Conservation (phyloP, 768 basidiomycete species). For the Mycena alexandri region DNA sequence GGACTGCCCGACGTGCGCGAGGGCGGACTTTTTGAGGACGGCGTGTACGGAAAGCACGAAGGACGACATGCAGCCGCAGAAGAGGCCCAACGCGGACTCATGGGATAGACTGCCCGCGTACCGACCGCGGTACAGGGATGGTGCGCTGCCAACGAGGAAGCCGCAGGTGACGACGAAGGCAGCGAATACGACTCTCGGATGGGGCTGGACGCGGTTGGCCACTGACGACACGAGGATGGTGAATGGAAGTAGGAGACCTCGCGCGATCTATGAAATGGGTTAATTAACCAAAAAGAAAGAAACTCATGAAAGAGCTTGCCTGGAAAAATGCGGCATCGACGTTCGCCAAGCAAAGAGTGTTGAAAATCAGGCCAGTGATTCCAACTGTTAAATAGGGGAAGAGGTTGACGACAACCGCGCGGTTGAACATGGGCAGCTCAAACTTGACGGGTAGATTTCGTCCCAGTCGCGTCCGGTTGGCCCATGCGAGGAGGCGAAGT, state of each 20-base stretch:
- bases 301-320: slow-evolving; percentile 34
- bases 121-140: slow-evolving; percentile 10
- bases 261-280: slow-evolving; percentile 19
- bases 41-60: slow-evolving; percentile 35
- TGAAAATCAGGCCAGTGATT: slow-evolving; percentile 64
- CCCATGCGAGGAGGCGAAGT: slow-evolving; percentile 53
- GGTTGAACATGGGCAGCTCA: slow-evolving; percentile 55
- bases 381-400: slow-evolving; percentile 58
- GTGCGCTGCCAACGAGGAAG: slow-evolving; percentile 30
- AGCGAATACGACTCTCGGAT: slow-evolving; percentile 7
- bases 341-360: slow-evolving; percentile 61
- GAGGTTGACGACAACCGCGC: slow-evolving; percentile 52
- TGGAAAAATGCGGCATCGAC: slow-evolving; percentile 35
- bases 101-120: neutral
- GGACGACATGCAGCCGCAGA: slow-evolving; percentile 34
- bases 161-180: slow-evolving; percentile 31
- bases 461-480: slow-evolving; percentile 37
- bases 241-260: slow-evolving; percentile 31
- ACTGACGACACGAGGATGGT: slow-evolving; percentile 28
- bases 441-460: slow-evolving; percentile 40
- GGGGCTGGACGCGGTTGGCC: slow-evolving; percentile 5
- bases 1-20: slow-evolving; percentile 50
- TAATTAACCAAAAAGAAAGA: neutral
- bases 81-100: slow-evolving; percentile 25
- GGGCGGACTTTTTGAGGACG: slow-evolving; percentile 33